Evolutionary conservation across 495 filamentous ascomycete species (phyloP), one percentile per base, ranked within the genome.

Genomic region (Articulospora tetracladia): DNA sequence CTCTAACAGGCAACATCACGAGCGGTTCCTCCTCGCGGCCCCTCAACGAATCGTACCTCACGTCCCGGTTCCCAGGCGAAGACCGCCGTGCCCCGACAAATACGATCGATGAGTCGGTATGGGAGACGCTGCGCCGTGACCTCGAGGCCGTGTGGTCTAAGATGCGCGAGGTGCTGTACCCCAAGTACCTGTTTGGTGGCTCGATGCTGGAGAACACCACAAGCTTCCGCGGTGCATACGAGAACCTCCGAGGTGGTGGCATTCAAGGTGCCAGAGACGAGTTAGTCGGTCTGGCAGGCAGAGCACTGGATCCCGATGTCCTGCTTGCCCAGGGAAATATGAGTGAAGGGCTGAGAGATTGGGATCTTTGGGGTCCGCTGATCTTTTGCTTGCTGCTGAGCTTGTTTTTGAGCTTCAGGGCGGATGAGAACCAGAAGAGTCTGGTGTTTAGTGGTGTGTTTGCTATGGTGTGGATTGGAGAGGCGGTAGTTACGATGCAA

Each of bases 301-400:
- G 69, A 75, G 88, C 68, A 63, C 75, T 77, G 83, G 90, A 74
- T 70, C 85, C 74, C 70, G 91, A 78, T 78, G 78, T 58, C 48
- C 84, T 77, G 79, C 86, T 74, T 79, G 87, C 44, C 58, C 85
- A 90, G 73, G 89, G 85, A 61, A 86, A 87, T 20, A 95, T 95
- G 91, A 90, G 83, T 58, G 86, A 90, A 47, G 92, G 92, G 1
- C 72, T 97, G 67, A 78, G 95, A 41, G 93, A 98, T 69, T 98
- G 94, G 94, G 94, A 98, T 76, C 80, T 98, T 44, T 98, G 94
- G 93, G 94, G 94, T 6, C 94, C 94, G 46, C 73, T 99, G 49
- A 76, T 99, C 47, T 98, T 98, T 72, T 97, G 93, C 66, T 77
- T 99, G 62, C 75, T 93, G 62, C 77, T 99, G 56, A 91, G 89